Conservation (phyloP, 2,329 filamentous ascomycete genomes). For the Didymella exigua region DNA sequence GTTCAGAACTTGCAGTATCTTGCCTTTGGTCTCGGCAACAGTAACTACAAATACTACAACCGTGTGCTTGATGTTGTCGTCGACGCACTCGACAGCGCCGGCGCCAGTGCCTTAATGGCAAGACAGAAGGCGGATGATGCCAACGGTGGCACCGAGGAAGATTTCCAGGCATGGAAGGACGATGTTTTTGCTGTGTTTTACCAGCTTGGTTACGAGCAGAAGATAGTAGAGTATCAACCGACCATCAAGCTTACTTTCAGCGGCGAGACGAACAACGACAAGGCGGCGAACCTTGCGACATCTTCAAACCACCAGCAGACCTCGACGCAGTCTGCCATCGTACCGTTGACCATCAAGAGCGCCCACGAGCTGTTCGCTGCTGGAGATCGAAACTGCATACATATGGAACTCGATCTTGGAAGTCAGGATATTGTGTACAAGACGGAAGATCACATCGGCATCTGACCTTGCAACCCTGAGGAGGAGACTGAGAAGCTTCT, state of each 20-base stretch:
- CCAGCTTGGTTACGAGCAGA: slow-evolving; percentile 42
- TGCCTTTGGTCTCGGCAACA: slow-evolving; percentile 55
- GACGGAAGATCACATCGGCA: slow-evolving; percentile 52
- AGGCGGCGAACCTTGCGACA: slow-evolving; percentile 21
- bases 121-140: slow-evolving; percentile 51
- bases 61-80: slow-evolving; percentile 48
- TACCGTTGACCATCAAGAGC: slow-evolving; percentile 39
- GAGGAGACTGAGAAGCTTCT: slow-evolving; percentile 47
- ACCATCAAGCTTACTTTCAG: slow-evolving; percentile 33
- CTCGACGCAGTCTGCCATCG: slow-evolving; percentile 39
- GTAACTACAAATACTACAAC: slow-evolving; percentile 57
- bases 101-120: slow-evolving; percentile 41
- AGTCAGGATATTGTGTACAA: slow-evolving; percentile 49
- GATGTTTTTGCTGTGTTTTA: slow-evolving; percentile 41
- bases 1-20: slow-evolving; percentile 46
- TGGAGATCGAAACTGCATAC: slow-evolving; percentile 48
- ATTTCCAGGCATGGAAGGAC: slow-evolving; percentile 53
- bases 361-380: slow-evolving; percentile 46
- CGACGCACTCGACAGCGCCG: slow-evolving; percentile 39
- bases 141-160: slow-evolving; percentile 51
- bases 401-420: slow-evolving; percentile 50
- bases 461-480: slow-evolving; percentile 51
- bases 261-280: slow-evolving; percentile 12
- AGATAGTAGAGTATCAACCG: slow-evolving; percentile 43
- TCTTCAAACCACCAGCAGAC: slow-evolving; percentile 40